phyloP scores from a whole-genome alignment of 2,329 filamentous ascomycete species.

The Cladophialophora chaetospira region DNA sequence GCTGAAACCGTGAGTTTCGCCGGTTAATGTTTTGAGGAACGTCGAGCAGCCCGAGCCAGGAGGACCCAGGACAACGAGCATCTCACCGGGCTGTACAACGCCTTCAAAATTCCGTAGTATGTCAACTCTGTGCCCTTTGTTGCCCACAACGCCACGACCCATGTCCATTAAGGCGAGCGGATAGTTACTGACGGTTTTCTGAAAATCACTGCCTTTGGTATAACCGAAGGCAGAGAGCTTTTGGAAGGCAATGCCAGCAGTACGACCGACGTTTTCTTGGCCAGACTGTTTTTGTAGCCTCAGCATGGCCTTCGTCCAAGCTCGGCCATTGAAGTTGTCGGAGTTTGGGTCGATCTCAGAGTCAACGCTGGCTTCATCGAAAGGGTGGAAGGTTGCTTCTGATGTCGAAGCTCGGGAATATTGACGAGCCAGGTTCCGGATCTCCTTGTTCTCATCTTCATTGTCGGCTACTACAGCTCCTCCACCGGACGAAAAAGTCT shows the following conservation, averaged over 20 bases:
- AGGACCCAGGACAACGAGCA: conserved; percentile 45
- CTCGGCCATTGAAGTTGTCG: conserved; percentile 45
- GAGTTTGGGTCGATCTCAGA: conserved; percentile 47
- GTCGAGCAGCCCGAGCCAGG: conserved; percentile 67
- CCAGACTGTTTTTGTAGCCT: conserved; percentile 21
- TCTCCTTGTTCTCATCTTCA: conserved; percentile 14
- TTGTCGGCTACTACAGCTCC: conserved; percentile 11
- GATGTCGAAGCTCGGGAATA: conserved; percentile 18
- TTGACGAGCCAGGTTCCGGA: conserved; percentile 18
- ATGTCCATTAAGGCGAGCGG: conserved; percentile 36
- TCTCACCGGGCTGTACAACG: conserved; percentile 36
- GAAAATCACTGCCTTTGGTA: conserved; percentile 47
- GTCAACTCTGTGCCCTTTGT: conserved; percentile 20
- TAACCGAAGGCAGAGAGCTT: conserved; percentile 50
- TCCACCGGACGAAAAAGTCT: conserved; percentile 10
- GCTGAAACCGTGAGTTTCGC: conserved; percentile 78
- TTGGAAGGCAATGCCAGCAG: conserved; percentile 46
- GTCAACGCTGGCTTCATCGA: conserved; percentile 36
- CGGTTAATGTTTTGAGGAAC: conserved; percentile 79
- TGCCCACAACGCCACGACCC: conserved; percentile 27
- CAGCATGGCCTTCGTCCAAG: conserved; percentile 49
- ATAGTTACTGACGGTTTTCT: conserved; percentile 47
- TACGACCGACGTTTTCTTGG: conserved; percentile 34
- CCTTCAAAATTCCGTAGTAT: conserved; percentile 34
- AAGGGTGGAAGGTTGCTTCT: conserved; percentile 11